A percentile compares a stretch with the other conserved stretches of the same genome.
phyloP scores from a whole-genome alignment of 345 rosid genomes.

The Pistacia atlantica region DNA sequence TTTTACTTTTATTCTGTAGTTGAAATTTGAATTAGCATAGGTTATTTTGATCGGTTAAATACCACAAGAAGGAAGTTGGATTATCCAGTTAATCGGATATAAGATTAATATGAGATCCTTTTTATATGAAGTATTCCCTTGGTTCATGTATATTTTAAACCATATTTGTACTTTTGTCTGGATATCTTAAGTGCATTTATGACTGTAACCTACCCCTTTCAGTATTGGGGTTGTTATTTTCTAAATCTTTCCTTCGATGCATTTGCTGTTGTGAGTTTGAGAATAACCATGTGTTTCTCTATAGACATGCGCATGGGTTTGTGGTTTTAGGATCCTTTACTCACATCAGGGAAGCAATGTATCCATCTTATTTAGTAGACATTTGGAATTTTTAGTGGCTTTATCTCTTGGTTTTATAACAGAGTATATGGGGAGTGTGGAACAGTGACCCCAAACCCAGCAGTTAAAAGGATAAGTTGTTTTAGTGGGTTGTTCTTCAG shows the following conservation, averaged over 20 bases:
- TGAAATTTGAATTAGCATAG: not conserved
- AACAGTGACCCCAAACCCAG: not conserved
- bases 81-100: not conserved
- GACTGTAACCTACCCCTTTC: not conserved
- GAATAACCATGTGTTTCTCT: not conserved
- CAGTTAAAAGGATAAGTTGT: not conserved
- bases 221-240: not conserved
- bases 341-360: not conserved
- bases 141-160: not conserved
- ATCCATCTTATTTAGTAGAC: not conserved
- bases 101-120: slow-evolving; percentile 1
- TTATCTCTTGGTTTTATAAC: not conserved
- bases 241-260: not conserved
- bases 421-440: not conserved
- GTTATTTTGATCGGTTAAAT: not conserved
- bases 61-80: slow-evolving; percentile 1
- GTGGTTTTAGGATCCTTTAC: not conserved
- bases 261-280: not conserved
- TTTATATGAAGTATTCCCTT: not conserved
- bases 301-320: not conserved
- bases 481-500: not conserved
- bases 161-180: not conserved
- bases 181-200: not conserved
- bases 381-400: not conserved
- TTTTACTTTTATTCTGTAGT: slow-evolving; percentile 4